Conservation (phyloP, 2,329 filamentous ascomycete genomes). For the Colletotrichum horii region DNA sequence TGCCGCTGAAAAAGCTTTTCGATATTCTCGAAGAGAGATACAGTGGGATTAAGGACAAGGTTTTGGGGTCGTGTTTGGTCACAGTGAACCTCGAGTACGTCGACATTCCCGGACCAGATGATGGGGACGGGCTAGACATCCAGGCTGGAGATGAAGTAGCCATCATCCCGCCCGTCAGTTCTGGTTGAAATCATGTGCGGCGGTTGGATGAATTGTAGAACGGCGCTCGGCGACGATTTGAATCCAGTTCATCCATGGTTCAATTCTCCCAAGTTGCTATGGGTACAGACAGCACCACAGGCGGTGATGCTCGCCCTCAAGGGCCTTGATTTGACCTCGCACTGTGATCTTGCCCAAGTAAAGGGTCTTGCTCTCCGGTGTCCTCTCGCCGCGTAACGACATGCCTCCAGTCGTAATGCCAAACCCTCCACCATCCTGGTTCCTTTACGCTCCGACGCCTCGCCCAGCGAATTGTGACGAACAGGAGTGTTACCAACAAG, state of each 20-base stretch:
- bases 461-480: conserved; percentile 14
- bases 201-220: neutral
- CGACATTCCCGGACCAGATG: conserved; percentile 59
- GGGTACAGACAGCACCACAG: neutral
- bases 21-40: conserved; percentile 71
- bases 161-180: conserved; percentile 88
- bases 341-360: conserved; percentile 19
- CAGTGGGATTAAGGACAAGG: conserved; percentile 69
- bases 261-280: neutral
- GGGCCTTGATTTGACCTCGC: neutral
- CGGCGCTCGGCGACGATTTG: conserved; percentile 5
- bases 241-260: neutral
- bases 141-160: conserved; percentile 82
- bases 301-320: neutral
- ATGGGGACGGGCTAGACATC: conserved; percentile 55
- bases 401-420: conserved; percentile 8
- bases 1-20: conserved; percentile 69
- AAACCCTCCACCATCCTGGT: conserved; percentile 26
- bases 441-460: conserved; percentile 10
- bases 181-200: conserved; percentile 58
- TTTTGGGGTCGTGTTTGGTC: conserved; percentile 76
- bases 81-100: conserved; percentile 85
- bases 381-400: neutral
- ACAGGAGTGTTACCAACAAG: conserved; percentile 25
- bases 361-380: conserved; percentile 21